These are phyloP conservation scores for Plenodomus biglobosus DNA, from an alignment of 2,329 filamentous ascomycete species.

Conservation along the genomic window DNA sequence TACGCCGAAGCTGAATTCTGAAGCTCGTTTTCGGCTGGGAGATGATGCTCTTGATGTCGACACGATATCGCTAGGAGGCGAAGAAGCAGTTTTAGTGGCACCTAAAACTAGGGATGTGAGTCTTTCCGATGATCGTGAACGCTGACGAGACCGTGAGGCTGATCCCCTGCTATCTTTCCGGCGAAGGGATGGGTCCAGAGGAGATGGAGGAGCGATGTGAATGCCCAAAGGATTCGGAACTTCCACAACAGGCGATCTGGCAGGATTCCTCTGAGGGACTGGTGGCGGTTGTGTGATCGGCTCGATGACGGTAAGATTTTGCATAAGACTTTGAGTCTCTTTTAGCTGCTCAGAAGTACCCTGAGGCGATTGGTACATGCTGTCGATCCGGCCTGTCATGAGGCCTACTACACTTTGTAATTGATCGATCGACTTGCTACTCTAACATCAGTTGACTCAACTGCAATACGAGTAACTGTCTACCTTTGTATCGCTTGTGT, in stretches of 20 bases:
- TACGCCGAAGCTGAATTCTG: conserved; percentile 50
- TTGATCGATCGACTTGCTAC: conserved; percentile 41
- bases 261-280: conserved; percentile 15
- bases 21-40: conserved; percentile 21
- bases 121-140: conserved; percentile 2
- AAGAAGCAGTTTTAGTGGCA: conserved; percentile 4
- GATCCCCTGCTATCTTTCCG: conserved; percentile 5
- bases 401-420: conserved; percentile 35
- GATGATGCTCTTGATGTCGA: conserved; percentile 11
- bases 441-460: conserved; percentile 11
- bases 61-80: conserved; percentile 8
- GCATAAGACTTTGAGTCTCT: conserved; percentile 33
- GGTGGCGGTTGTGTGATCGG: conserved; percentile 10
- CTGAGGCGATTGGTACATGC: conserved; percentile 26
- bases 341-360: conserved; percentile 33
- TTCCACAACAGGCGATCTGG: conserved; percentile 21
- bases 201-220: neutral
- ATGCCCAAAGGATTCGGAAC: neutral
- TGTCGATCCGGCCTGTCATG: conserved; percentile 38
- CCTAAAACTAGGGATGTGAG: conserved; percentile 6
- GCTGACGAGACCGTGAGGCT: conserved; percentile 8
- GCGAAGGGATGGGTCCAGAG: conserved; percentile 1
- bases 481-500: conserved; percentile 49
- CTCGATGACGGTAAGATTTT: conserved; percentile 25
- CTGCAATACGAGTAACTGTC: conserved; percentile 3